These are phyloP conservation scores for Penicillium sumatraense DNA, from an alignment of 2,329 filamentous ascomycete species.

Conservation along the genomic window DNA sequence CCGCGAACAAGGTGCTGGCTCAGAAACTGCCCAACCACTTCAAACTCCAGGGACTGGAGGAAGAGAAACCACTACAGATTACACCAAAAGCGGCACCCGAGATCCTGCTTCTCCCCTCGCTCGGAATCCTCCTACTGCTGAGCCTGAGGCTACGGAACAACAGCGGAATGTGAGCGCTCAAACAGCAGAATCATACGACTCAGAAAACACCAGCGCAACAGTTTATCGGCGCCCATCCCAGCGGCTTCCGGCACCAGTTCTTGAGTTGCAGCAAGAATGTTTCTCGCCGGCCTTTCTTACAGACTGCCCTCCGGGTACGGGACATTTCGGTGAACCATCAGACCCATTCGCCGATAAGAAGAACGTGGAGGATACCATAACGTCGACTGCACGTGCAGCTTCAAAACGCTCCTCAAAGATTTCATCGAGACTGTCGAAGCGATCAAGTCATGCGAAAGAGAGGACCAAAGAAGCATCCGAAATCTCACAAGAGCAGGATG, in stretches of 20 bases:
- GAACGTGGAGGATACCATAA: slow-evolving; percentile 2
- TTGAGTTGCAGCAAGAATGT: slow-evolving; percentile 12
- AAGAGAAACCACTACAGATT: slow-evolving; percentile 4
- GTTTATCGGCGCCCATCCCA: slow-evolving; percentile 40
- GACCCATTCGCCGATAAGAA: slow-evolving; percentile 29
- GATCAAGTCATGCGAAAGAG: neutral
- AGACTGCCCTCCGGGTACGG: slow-evolving; percentile 1
- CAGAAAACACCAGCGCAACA: slow-evolving; percentile 37
- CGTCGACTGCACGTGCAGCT: neutral
- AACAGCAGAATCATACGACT: slow-evolving; percentile 35
- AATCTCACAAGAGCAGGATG: neutral
- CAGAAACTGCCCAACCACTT: neutral
- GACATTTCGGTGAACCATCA: slow-evolving; percentile 11
- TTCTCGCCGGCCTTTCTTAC: slow-evolving; percentile 10
- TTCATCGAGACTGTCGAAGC: neutral
- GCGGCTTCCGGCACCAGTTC: slow-evolving; percentile 27
- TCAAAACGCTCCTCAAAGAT: neutral
- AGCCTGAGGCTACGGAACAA: slow-evolving; percentile 5
- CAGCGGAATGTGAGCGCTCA: slow-evolving; percentile 39
- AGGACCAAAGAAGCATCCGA: neutral
- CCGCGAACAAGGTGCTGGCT: slow-evolving; percentile 10
- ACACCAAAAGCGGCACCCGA: slow-evolving; percentile 4
- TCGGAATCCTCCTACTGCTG: neutral
- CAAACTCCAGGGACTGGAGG: neutral
- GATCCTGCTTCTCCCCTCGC: neutral